phyloP scores from a whole-genome alignment of 2,329 filamentous ascomycete genomes.

The Claviceps arundinis region DNA sequence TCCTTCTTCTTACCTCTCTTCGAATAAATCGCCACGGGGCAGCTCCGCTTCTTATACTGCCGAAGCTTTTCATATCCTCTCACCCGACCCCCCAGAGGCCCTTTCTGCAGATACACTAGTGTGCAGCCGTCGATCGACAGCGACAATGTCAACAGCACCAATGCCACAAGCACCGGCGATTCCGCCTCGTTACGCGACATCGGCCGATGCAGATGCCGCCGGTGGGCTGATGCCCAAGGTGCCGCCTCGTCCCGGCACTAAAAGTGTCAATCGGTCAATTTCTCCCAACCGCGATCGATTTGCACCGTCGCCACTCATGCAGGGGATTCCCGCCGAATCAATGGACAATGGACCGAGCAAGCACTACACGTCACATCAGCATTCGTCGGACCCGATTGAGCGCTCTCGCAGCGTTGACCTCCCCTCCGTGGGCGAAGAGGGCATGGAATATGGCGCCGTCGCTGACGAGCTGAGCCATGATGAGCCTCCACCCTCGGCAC shows the following conservation, averaged over 20 bases:
- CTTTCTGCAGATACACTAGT: not conserved
- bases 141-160: slow-evolving; percentile 34
- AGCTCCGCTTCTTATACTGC: not conserved
- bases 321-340: slow-evolving; percentile 39
- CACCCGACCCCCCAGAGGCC: too few species aligned
- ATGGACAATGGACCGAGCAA: slow-evolving; percentile 22
- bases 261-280: slow-evolving; percentile 59
- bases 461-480: slow-evolving; percentile 26
- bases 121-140: slow-evolving; percentile 1
- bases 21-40: too few species aligned
- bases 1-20: not conserved
- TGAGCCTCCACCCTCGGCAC: slow-evolving; percentile 29
- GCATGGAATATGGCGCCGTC: slow-evolving; percentile 65
- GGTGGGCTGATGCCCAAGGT: slow-evolving; percentile 46
- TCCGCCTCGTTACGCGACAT: slow-evolving; percentile 42
- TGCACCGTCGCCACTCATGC: slow-evolving; percentile 76
- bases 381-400: slow-evolving; percentile 30
- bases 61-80: not conserved
- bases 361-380: slow-evolving; percentile 19
- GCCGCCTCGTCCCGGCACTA: slow-evolving; percentile 62
- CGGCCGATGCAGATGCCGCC: slow-evolving; percentile 31
- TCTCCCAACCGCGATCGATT: slow-evolving; percentile 70
- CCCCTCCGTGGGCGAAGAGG: slow-evolving; percentile 80
- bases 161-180: slow-evolving; percentile 38
- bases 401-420: slow-evolving; percentile 68